Evolutionary conservation across 2,329 filamentous ascomycete species (phyloP).

Genomic region (Didymella segeticola): DNA sequence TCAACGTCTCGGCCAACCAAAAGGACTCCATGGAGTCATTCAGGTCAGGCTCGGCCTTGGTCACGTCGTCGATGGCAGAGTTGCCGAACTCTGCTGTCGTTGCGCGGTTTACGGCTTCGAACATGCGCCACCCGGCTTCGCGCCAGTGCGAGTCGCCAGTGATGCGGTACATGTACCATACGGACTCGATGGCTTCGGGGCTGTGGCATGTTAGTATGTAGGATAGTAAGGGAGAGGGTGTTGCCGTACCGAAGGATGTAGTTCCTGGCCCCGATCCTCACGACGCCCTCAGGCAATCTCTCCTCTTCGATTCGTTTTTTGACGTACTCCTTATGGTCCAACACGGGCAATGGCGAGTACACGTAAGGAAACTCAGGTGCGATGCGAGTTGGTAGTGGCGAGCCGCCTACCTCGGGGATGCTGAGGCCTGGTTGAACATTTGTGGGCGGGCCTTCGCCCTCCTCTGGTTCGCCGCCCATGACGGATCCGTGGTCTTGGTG

Average conservation of each 20-base stretch:
- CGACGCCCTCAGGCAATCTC: conserved; percentile 63
- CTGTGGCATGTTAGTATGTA: conserved; percentile 25
- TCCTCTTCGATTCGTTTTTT: conserved; percentile 49
- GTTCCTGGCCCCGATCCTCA: conserved; percentile 60
- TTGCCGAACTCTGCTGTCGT: conserved; percentile 69
- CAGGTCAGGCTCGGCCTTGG: conserved; percentile 52
- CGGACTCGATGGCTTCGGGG: conserved; percentile 80
- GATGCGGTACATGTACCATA: conserved; percentile 79
- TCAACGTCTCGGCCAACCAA: conserved; percentile 73
- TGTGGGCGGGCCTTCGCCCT: conserved; percentile 32
- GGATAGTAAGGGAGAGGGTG: not conserved
- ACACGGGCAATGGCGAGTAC: conserved; percentile 39
- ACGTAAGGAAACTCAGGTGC: conserved; percentile 39
- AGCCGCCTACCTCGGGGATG: conserved; percentile 16
- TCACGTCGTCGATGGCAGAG: conserved; percentile 72
- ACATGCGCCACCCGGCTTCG: conserved; percentile 78
- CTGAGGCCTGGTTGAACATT: conserved; percentile 25
- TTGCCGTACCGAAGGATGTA: conserved; percentile 66
- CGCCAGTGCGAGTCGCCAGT: conserved; percentile 71
- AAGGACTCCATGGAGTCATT: conserved; percentile 77
- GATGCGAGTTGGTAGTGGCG: conserved; percentile 23
- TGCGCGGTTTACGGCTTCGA: conserved; percentile 65
- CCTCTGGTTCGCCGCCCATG: conserved; percentile 28
- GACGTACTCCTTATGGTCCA: conserved; percentile 46
- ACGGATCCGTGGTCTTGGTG: conserved; percentile 21